phyloP scores from a whole-genome alignment of 148 eudicot genomes.

The Tetragonia tetragonoides region DNA sequence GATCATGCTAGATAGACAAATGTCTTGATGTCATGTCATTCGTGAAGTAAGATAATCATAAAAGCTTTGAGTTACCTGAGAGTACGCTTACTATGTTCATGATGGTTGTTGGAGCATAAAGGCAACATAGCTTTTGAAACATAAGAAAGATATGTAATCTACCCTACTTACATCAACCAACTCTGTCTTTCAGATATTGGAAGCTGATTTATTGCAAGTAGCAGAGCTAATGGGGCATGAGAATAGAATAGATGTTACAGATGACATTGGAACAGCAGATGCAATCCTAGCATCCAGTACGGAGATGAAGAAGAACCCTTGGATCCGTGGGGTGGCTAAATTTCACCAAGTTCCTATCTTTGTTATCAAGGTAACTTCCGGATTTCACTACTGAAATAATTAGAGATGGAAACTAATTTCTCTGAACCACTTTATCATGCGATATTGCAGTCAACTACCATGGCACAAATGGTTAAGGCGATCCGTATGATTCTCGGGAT shows the following conservation, averaged over 20 bases:
- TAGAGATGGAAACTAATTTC: background rate
- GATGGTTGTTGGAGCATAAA: slow-evolving; percentile 5
- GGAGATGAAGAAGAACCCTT: slow-evolving; percentile 84
- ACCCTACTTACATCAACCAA: slow-evolving; percentile 3
- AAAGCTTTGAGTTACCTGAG: background rate
- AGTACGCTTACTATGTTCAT: background rate
- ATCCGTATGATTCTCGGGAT: slow-evolving; percentile 82
- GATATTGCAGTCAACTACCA: slow-evolving; percentile 72
- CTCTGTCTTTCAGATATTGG: slow-evolving; percentile 56
- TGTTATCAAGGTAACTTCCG: slow-evolving; percentile 68
- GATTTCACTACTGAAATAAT: background rate
- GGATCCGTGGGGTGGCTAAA: slow-evolving; percentile 94
- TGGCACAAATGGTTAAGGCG: slow-evolving; percentile 98
- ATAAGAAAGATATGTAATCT: background rate
- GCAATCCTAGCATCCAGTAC: slow-evolving; percentile 73
- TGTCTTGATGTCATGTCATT: background rate
- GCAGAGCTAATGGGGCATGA: slow-evolving; percentile 85
- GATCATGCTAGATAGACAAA: background rate
- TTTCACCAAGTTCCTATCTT: slow-evolving; percentile 90
- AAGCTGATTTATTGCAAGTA: slow-evolving; percentile 83
- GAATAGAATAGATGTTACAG: slow-evolving; percentile 65
- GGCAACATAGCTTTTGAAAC: background rate
- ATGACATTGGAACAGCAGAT: slow-evolving; percentile 78
- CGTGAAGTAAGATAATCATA: slow-evolving; percentile 3
- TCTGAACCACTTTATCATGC: slow-evolving; percentile 1